Conservation (phyloP, 139 green algal species). For the Picochlorum sp. region DNA sequence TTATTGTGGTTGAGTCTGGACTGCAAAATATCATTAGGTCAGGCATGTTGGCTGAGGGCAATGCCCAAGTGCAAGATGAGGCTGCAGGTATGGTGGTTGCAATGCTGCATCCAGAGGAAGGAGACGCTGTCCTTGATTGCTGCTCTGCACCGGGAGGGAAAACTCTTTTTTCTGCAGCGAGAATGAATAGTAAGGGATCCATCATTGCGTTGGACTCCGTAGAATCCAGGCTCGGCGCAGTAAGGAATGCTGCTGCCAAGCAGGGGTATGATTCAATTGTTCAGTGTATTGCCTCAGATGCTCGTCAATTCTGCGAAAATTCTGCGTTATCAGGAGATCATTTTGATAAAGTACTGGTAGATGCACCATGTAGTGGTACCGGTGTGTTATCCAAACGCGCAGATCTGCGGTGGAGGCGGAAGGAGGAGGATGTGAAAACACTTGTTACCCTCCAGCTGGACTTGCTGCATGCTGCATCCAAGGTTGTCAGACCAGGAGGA, state of each 20-base stretch:
- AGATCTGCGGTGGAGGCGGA: constrained; percentile 78
- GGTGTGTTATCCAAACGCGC: constrained; percentile 80
- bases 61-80: constrained; percentile 67
- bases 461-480: constrained; percentile 59
- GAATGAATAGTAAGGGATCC: constrained; percentile 48
- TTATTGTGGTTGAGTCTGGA: constrained; percentile 47
- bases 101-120: constrained; percentile 64
- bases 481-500: constrained; percentile 64
- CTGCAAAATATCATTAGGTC: constrained; percentile 49
- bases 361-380: constrained; percentile 81
- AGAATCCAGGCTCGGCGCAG: constrained; percentile 19
- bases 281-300: not conserved
- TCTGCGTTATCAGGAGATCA: not conserved
- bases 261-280: constrained; percentile 5
- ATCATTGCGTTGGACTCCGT: constrained; percentile 48
- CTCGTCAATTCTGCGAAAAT: constrained; percentile 7
- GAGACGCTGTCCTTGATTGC: constrained; percentile 72
- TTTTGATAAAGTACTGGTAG: constrained; percentile 79
- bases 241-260: constrained; percentile 21
- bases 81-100: constrained; percentile 71
- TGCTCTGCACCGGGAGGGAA: constrained; percentile 88
- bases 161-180: constrained; percentile 60
- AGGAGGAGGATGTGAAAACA: constrained; percentile 40
- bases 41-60: constrained; percentile 31
- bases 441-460: constrained; percentile 46